Evolutionary conservation across 805 yeast genomes (phyloP), one percentile per base, ranked within the genome.

Genomic region (Metschnikowia gruessii): DNA sequence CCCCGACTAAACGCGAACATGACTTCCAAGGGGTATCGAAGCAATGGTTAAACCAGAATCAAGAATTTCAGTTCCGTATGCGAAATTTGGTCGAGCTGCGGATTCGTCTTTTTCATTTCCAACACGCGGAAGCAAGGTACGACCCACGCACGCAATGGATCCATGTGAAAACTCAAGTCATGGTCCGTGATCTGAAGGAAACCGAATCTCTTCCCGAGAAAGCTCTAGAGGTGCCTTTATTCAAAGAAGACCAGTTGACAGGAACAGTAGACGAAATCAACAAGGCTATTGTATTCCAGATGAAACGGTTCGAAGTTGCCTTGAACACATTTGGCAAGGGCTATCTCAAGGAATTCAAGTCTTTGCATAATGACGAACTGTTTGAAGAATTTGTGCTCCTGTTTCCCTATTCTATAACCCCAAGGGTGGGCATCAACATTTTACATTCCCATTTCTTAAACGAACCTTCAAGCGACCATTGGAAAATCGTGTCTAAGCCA

Each of bases 71-170:
- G 15, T 10, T 4, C 15, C 15, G 11, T 29, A 8, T 4, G 4
- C 26, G 29, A 16, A 15, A 15, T 13, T 32, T 12, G 11, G 11
- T 32, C 4, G 29, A 32, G n/a, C 15, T 17, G 9, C 31, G 32
- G 5, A 2, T 37, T 13, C 13, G n/a, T 5, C 16, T 32, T 1
- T 37, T 37, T 18, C 42, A 43, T 4, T 24, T 43, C 9, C 11
- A 28, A 17, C 12, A 43, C 15, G 34, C 46, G 9, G 8, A 16
- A n/a, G 39, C 34, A 12, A 37, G 46, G 19, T 26, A 21, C 10
- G 46, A 43, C 4, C 34, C 38, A 4, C 46, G 42, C 19, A 43
- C 46, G 1, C 29, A 22, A 17, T 43, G 46, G 42, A 37, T 37
- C 15, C 42, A 37, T 15, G 33, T 37, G 12, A 43, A 15, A 13